phyloP scores from a whole-genome alignment of 257 asterid species.

The Ilex aquifolium region DNA sequence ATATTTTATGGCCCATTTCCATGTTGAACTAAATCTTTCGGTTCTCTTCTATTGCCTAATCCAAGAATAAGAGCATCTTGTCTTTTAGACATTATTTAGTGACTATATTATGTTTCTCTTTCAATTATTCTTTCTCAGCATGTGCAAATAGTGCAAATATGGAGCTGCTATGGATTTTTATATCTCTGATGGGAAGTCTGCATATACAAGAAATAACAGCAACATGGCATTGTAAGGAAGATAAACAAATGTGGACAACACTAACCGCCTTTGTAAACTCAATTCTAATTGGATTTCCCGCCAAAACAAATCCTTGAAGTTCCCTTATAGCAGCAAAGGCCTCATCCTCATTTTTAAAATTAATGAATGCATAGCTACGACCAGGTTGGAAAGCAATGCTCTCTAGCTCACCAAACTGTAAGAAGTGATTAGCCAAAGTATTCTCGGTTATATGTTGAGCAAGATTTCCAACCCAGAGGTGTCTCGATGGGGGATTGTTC shows the following conservation, averaged over 20 bases:
- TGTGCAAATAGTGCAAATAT: too few species aligned
- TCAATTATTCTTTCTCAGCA: too few species aligned
- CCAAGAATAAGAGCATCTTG: too few species aligned
- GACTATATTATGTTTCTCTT: neutral
- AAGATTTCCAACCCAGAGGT: constrained; percentile 92
- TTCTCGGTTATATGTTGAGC: constrained; percentile 57
- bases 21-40: too few species aligned
- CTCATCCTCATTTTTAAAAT: constrained; percentile 55
- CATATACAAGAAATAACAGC: constrained; percentile 26
- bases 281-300: constrained; percentile 81
- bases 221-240: constrained; percentile 34
- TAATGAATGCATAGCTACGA: constrained; percentile 86
- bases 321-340: constrained; percentile 85
- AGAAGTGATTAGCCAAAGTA: constrained; percentile 50
- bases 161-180: neutral
- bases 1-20: too few species aligned
- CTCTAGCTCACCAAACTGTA: constrained; percentile 77
- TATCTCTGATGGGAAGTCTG: constrained; percentile 1
- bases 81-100: neutral
- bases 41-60: too few species aligned
- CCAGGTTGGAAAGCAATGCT: constrained; percentile 84
- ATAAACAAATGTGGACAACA: constrained; percentile 62
- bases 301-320: constrained; percentile 80
- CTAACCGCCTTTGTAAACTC: constrained; percentile 99
- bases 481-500: constrained; percentile 79